phyloP scores from a whole-genome alignment of 768 basidiomycete species.

The Coprinopsis strossmayeri region DNA sequence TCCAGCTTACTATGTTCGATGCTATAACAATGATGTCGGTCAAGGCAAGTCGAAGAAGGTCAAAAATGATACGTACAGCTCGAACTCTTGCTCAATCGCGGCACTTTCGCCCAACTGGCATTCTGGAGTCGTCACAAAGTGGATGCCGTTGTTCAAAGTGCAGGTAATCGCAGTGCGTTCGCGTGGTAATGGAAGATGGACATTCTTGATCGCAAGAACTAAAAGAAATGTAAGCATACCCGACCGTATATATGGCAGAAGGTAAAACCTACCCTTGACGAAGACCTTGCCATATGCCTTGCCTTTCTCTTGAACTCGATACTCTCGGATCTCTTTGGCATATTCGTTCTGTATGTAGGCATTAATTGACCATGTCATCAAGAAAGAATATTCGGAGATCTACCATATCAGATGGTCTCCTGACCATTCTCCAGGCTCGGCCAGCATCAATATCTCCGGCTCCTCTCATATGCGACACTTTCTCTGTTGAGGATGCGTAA shows the following conservation, averaged over 20 bases:
- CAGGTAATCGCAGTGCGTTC: constrained; percentile 72
- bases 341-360: constrained; percentile 76
- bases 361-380: constrained; percentile 6
- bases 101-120: constrained; percentile 50
- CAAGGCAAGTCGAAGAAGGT: not conserved
- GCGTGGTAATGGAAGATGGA: constrained; percentile 75
- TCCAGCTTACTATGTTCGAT: constrained; percentile 94
- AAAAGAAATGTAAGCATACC: constrained; percentile 9
- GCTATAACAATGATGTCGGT: constrained; percentile 27
- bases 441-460: constrained; percentile 82
- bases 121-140: constrained; percentile 89
- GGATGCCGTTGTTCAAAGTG: constrained; percentile 94
- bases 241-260: not conserved
- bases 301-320: constrained; percentile 69
- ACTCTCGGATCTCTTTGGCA: constrained; percentile 82
- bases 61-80: constrained; percentile 52
- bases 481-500: constrained; percentile 74
- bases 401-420: constrained; percentile 94
- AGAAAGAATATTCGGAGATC: constrained; percentile 14
- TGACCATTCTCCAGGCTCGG: constrained; percentile 80
- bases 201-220: constrained; percentile 74
- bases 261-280: constrained; percentile 62
- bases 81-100: constrained; percentile 83
- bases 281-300: constrained; percentile 92
- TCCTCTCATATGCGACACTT: constrained; percentile 60